A percentile compares a stretch with the other conserved stretches of the same genome.
These are phyloP conservation scores for Carnegiea gigantea DNA, from an alignment of 179 eudicot species.

Conservation along the genomic window DNA sequence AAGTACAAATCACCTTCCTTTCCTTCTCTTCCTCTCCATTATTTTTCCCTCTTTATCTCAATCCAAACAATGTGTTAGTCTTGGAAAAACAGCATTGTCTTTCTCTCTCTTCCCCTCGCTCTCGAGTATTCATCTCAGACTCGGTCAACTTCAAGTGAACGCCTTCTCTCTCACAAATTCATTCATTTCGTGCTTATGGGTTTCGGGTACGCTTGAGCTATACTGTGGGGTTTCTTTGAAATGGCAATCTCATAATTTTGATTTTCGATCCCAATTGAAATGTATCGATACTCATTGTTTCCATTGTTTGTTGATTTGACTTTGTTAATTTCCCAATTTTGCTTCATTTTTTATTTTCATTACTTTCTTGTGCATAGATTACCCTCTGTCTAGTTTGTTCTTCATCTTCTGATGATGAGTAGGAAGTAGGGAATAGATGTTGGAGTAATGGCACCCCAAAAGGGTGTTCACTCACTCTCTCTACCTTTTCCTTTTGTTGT, in stretches of 20 bases:
- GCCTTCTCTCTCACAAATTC: background rate
- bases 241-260: background rate
- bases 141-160: constrained; percentile 6
- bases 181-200: background rate
- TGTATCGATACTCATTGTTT: background rate
- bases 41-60: no score
- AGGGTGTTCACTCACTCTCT: no score
- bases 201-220: background rate
- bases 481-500: no score
- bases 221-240: background rate
- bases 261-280: background rate
- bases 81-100: background rate
- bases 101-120: constrained; percentile 7
- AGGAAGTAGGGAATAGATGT: background rate
- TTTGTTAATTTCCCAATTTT: background rate
- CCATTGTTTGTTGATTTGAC: background rate
- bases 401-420: background rate
- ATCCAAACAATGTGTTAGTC: background rate
- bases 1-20: no score
- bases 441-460: no score
- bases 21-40: no score
- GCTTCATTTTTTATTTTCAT: background rate
- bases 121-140: background rate
- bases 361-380: background rate
- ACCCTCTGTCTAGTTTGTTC: background rate